Evolutionary conservation across 1,284 basidiomycete genomes (phyloP).

Genomic region (Sanghuangporus sanghuang): DNA sequence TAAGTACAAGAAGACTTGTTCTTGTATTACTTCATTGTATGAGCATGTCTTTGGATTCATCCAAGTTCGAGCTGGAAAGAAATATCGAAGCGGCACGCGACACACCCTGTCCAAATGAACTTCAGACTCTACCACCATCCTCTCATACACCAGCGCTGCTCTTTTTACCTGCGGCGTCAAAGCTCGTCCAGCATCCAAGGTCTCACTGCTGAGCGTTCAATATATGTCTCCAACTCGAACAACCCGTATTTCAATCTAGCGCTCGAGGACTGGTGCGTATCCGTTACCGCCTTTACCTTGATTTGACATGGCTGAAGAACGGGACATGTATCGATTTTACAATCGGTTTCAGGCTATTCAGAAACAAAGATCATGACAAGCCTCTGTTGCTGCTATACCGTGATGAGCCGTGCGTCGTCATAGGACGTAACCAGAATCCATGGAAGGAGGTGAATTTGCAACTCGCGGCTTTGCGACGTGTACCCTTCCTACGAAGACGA

Average conservation of each 20-base stretch:
- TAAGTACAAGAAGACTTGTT: neutral
- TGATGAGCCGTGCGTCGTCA: slow-evolving; percentile 87
- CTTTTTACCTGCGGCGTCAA: neutral
- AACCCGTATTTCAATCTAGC: slow-evolving; percentile 93
- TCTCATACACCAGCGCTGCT: neutral
- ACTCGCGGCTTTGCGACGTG: slow-evolving; percentile 42
- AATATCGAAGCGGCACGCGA: neutral
- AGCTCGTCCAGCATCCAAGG: neutral
- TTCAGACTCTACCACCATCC: slow-evolving; percentile 4
- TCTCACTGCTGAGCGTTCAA: slow-evolving; percentile 38
- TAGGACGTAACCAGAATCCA: slow-evolving; percentile 96
- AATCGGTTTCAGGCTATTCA: slow-evolving; percentile 65
- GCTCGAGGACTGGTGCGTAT: slow-evolving; percentile 84
- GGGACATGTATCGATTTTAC: neutral
- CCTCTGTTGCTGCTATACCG: slow-evolving; percentile 88
- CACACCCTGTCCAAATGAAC: slow-evolving; percentile 9
- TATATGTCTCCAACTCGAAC: slow-evolving; percentile 80
- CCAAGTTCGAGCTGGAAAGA: neutral
- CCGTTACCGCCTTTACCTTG: slow-evolving; percentile 14
- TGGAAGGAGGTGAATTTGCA: slow-evolving; percentile 93
- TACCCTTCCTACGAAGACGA: slow-evolving; percentile 82
- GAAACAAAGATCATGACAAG: slow-evolving; percentile 57
- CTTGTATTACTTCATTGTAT: too few relatives aligned
- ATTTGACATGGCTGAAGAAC: slow-evolving; percentile 1
- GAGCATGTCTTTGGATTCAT: neutral